A percentile compares a stretch with the other conserved stretches of the same genome.
Conservation (phyloP, 352 stramenopile genomes). For the Hyaloperonospora arabidopsidis region DNA sequence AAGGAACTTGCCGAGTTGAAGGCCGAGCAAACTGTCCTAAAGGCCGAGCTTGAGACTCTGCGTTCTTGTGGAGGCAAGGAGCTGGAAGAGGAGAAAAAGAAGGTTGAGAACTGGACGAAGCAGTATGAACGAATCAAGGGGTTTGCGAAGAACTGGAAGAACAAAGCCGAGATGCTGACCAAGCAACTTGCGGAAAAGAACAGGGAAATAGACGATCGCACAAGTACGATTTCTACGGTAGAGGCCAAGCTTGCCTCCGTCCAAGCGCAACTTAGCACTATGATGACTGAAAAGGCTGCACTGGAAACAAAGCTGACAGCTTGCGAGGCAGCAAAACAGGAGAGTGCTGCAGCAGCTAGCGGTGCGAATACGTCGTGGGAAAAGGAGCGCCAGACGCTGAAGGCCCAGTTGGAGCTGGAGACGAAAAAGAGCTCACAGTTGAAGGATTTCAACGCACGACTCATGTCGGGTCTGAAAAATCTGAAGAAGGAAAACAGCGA, state of each 20-base stretch:
- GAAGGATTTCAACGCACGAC: slow-evolving; percentile 63
- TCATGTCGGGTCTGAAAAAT: slow-evolving; percentile 61
- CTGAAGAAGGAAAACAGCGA: slow-evolving; percentile 74
- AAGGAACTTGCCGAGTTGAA: slow-evolving; percentile 44
- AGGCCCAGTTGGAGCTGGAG: slow-evolving; percentile 52
- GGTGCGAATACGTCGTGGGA: slow-evolving; percentile 36
- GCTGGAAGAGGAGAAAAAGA: slow-evolving; percentile 56
- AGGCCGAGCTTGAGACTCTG: slow-evolving; percentile 42
- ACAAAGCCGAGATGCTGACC: slow-evolving; percentile 53
- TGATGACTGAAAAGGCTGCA: slow-evolving; percentile 34
- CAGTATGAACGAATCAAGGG: slow-evolving; percentile 76
- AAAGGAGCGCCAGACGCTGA: slow-evolving; percentile 53
- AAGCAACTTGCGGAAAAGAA: slow-evolving; percentile 65
- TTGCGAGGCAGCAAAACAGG: slow-evolving; percentile 34
- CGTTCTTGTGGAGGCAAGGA: slow-evolving; percentile 39
- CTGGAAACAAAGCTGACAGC: slow-evolving; percentile 40
- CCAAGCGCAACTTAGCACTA: slow-evolving; percentile 23
- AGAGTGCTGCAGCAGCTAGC: slow-evolving; percentile 24
- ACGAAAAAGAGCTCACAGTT: slow-evolving; percentile 57
- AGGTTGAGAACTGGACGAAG: slow-evolving; percentile 60
- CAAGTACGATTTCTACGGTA: slow-evolving; percentile 24
- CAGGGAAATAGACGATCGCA: slow-evolving; percentile 51
- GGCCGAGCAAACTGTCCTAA: slow-evolving; percentile 30
- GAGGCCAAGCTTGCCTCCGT: slow-evolving; percentile 37
- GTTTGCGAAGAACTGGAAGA: slow-evolving; percentile 81